Conservation (phyloP, 805 yeast species). For the Wickerhamomyces xylosicus region DNA sequence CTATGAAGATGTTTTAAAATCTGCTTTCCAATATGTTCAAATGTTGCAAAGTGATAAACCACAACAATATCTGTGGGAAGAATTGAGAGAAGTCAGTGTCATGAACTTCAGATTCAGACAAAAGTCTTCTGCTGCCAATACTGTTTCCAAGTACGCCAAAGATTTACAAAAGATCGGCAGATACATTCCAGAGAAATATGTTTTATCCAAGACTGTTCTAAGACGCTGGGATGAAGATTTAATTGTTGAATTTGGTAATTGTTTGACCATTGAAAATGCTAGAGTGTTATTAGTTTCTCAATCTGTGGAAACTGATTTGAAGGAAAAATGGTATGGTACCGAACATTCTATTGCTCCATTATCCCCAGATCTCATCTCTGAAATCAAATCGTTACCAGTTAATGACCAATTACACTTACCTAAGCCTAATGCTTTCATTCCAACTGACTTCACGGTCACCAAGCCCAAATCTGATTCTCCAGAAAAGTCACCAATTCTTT, state of each 20-base stretch:
- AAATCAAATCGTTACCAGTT: slow-evolving; percentile 22
- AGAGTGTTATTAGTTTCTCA: slow-evolving; percentile 45
- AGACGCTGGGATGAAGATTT: slow-evolving; percentile 47
- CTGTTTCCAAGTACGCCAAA: slow-evolving; percentile 62
- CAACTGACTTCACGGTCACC: slow-evolving; percentile 62
- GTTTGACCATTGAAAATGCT: slow-evolving; percentile 49
- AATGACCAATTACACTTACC: slow-evolving; percentile 48
- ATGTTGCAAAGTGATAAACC: slow-evolving; percentile 50
- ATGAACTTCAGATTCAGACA: slow-evolving; percentile 74
- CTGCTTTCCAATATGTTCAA: slow-evolving; percentile 64
- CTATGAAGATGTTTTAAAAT: slow-evolving; percentile 48
- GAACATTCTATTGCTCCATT: slow-evolving; percentile 47
- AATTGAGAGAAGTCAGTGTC: slow-evolving; percentile 55
- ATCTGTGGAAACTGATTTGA: slow-evolving; percentile 36
- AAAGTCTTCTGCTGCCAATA: slow-evolving; percentile 58
- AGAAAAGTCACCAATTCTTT: slow-evolving; percentile 46
- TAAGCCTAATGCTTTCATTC: slow-evolving; percentile 66
- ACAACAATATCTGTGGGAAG: slow-evolving; percentile 73
- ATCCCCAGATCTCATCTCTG: slow-evolving; percentile 25
- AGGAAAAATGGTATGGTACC: slow-evolving; percentile 89
- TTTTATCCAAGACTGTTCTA: slow-evolving; percentile 48
- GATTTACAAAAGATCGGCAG: slow-evolving; percentile 37
- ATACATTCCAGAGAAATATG: slow-evolving; percentile 49
- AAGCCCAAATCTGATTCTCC: slow-evolving; percentile 27
- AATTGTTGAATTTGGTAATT: slow-evolving; percentile 37